A percentile compares a stretch with the other conserved stretches of the same genome.
Conservation (phyloP, 352 stramenopile genomes). For the Phytophthora europaea region DNA sequence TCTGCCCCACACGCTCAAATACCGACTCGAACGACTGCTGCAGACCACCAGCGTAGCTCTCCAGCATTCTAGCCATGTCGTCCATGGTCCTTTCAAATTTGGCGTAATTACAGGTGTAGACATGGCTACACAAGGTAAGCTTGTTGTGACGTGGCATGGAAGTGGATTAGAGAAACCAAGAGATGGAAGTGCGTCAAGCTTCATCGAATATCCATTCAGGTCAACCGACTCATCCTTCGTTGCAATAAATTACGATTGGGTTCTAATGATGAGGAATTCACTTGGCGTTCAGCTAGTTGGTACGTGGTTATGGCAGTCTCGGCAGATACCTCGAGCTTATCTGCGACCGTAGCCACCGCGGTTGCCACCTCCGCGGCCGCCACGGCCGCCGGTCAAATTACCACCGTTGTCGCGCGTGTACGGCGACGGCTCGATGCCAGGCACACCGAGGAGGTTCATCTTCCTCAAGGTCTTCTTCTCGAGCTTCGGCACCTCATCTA, state of each 20-base stretch:
- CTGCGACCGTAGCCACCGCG: conserved; percentile 35
- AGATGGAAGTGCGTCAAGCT: neutral
- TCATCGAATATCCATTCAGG: conserved; percentile 19
- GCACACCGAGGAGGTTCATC: conserved; percentile 87
- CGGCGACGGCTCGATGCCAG: conserved; percentile 65
- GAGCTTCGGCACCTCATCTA: conserved; percentile 78
- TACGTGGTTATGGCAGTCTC: conserved; percentile 18
- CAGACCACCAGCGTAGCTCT: conserved; percentile 64
- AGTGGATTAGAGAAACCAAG: neutral
- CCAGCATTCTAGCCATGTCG: conserved; percentile 72
- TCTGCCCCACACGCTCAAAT: conserved; percentile 75
- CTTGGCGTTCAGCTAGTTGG: conserved; percentile 32
- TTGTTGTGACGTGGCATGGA: too few species aligned
- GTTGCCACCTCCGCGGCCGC: conserved; percentile 19
- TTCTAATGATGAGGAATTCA: conserved; percentile 54
- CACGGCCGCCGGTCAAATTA: conserved; percentile 22
- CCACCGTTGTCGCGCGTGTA: conserved; percentile 48
- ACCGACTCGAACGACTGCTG: conserved; percentile 81
- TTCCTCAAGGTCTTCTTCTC: conserved; percentile 89
- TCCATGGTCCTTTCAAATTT: conserved; percentile 43
- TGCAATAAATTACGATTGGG: conserved; percentile 53
- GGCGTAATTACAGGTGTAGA: conserved; percentile 4
- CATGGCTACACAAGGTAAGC: conserved; percentile 15
- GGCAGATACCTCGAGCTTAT: conserved; percentile 31
- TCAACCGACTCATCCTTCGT: conserved; percentile 52